Evolutionary conservation across 2,329 filamentous ascomycete genomes (phyloP).

Genomic region (Botrytis galanthina): DNA sequence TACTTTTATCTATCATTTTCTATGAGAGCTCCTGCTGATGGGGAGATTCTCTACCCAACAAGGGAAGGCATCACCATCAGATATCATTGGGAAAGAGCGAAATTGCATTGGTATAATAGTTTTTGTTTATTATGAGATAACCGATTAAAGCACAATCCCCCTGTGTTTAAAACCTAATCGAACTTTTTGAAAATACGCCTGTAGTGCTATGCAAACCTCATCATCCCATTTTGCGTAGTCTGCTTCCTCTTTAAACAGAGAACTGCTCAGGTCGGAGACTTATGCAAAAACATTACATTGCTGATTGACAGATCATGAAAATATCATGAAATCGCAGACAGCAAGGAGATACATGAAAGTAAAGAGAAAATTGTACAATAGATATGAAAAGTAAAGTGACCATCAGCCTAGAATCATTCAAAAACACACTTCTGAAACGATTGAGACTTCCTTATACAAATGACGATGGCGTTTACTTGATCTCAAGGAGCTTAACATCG

Average conservation of each 20-base stretch:
- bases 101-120: conserved; percentile 3
- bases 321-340: conserved; percentile 15
- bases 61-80: not conserved
- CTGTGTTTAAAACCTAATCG: conserved; percentile 23
- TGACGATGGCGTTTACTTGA: conserved; percentile 60
- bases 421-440: conserved; percentile 16
- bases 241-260: conserved; percentile 32
- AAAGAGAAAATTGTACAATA: conserved; percentile 35
- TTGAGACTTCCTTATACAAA: not conserved
- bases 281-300: conserved; percentile 34
- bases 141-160: conserved; percentile 11
- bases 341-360: conserved; percentile 24
- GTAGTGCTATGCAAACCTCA: conserved; percentile 37
- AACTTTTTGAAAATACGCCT: conserved; percentile 39
- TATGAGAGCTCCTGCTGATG: not conserved
- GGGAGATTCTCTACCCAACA: not conserved
- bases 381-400: conserved; percentile 28
- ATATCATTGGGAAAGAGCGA: conserved; percentile 2
- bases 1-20: not conserved
- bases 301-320: conserved; percentile 4
- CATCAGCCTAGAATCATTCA: conserved; percentile 24
- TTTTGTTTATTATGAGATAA: conserved; percentile 25
- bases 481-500: conserved; percentile 82
- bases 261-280: conserved; percentile 38
- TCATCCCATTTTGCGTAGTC: conserved; percentile 37